A percentile compares a stretch with the other conserved stretches of the same genome.
These are phyloP conservation scores for Acer yangbiense DNA, from an alignment of 345 rosid species.

Conservation along the genomic window DNA sequence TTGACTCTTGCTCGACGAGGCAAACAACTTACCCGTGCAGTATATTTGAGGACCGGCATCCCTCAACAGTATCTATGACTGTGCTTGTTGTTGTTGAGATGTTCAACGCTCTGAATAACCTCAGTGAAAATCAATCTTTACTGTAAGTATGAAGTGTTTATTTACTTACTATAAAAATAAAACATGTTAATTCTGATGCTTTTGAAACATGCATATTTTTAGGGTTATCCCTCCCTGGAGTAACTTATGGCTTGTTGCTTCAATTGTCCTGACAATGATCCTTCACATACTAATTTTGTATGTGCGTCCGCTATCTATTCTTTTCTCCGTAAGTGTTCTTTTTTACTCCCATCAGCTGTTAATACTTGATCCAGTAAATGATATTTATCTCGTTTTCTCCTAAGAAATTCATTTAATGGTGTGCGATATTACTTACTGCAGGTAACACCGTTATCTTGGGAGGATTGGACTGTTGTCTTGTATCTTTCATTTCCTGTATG, in stretches of 20 bases:
- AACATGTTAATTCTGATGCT: background rate
- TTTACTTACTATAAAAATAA: background rate
- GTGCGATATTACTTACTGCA: slow-evolving; percentile 36
- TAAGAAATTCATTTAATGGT: slow-evolving; percentile 22
- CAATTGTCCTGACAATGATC: slow-evolving; percentile 88
- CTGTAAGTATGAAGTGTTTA: slow-evolving; percentile 55
- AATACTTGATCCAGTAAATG: background rate
- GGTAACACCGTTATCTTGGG: slow-evolving; percentile 97
- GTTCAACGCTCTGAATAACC: slow-evolving; percentile 98
- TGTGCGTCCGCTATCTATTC: slow-evolving; percentile 80
- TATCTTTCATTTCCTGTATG: slow-evolving; percentile 98
- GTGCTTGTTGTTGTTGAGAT: slow-evolving; percentile 99
- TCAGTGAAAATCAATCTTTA: slow-evolving; percentile 96
- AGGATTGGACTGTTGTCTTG: slow-evolving; percentile 78
- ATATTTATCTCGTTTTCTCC: background rate
- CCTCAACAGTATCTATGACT: slow-evolving; percentile 96
- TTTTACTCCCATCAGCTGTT: slow-evolving; percentile 13
- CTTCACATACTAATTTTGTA: slow-evolving; percentile 84
- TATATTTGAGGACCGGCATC: slow-evolving; percentile 91
- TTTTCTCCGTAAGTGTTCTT: slow-evolving; percentile 83
- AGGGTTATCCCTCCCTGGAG: slow-evolving; percentile 98
- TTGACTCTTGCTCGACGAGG: slow-evolving; percentile 85
- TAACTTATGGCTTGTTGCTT: slow-evolving; percentile 95
- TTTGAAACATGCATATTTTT: slow-evolving; percentile 26
- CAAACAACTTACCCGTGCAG: slow-evolving; percentile 90